These are phyloP conservation scores for Capillidium rhysosporum DNA, from an alignment of 371 early-diverging fungal species.

Conservation along the genomic window DNA sequence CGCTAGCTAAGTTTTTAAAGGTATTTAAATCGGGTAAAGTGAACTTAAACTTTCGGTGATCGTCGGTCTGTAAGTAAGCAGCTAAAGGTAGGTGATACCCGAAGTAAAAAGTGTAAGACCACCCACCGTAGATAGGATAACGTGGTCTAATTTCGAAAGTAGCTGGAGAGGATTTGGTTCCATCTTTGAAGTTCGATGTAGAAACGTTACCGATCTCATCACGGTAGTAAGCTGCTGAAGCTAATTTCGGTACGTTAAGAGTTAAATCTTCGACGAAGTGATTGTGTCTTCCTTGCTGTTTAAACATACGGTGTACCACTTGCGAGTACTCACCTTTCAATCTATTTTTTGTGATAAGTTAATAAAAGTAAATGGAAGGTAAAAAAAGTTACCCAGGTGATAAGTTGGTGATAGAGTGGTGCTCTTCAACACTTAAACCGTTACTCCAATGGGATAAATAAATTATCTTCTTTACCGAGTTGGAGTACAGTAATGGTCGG, in stretches of 20 bases:
- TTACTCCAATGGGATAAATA: conserved; percentile 78
- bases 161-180: conserved; percentile 13
- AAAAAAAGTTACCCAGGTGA: conserved; percentile 49
- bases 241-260: conserved; percentile 34
- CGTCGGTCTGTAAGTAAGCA: conserved; percentile 23
- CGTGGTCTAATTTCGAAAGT: conserved; percentile 61
- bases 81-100: conserved; percentile 63
- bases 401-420: conserved; percentile 52
- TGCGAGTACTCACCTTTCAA: background rate
- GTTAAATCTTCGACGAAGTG: background rate
- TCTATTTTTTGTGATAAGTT: too few species aligned
- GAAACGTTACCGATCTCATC: conserved; percentile 96
- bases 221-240: conserved; percentile 58
- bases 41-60: conserved; percentile 26
- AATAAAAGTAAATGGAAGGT: background rate
- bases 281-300: background rate
- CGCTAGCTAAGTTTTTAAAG: conserved; percentile 35
- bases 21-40: conserved; percentile 46
- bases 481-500: conserved; percentile 38
- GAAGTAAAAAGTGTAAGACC: conserved; percentile 85
- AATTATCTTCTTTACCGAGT: conserved; percentile 35
- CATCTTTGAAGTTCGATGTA: conserved; percentile 48
- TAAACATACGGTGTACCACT: background rate
- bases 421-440: conserved; percentile 66
- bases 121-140: conserved; percentile 87